Percentiles rank a stretch among this genome's conserved stretches.
Evolutionary conservation across 768 basidiomycete genomes (phyloP).

Genomic region (Rhodotorula toruloides): DNA sequence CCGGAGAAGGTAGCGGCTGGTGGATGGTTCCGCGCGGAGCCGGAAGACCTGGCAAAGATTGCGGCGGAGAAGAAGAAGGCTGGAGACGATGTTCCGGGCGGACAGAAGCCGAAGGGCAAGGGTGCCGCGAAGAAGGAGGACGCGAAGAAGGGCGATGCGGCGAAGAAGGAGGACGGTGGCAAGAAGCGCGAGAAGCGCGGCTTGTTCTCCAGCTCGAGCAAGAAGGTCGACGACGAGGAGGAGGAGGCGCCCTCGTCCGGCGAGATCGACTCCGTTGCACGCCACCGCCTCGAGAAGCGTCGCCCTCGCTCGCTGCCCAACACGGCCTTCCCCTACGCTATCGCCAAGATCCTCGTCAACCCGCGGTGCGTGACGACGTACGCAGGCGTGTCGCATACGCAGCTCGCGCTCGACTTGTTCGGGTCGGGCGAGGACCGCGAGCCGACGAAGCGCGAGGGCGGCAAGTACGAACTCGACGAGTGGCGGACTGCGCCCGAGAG

Average conservation of each 20-base stretch:
- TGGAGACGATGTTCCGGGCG: background rate
- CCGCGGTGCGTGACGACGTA: slow-evolving; percentile 97
- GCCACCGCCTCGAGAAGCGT: slow-evolving; percentile 44
- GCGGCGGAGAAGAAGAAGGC: slow-evolving; percentile 24
- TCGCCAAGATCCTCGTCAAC: slow-evolving; percentile 89
- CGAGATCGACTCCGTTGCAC: background rate
- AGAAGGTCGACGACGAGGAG: too few relatives aligned
- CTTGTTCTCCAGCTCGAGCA: background rate
- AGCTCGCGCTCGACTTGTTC: slow-evolving; percentile 89
- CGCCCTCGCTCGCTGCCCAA: slow-evolving; percentile 62
- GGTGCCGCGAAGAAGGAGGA: slow-evolving; percentile 51
- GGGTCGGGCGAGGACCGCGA: slow-evolving; percentile 67
- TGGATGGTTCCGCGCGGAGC: background rate
- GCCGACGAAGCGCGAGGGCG: slow-evolving; percentile 47
- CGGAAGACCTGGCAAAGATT: background rate
- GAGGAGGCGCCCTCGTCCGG: too few relatives aligned
- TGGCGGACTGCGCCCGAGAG: slow-evolving; percentile 96
- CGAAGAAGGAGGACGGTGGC: slow-evolving; percentile 40
- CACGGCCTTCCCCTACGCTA: slow-evolving; percentile 63
- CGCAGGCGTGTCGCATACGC: slow-evolving; percentile 92
- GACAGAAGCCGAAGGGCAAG: slow-evolving; percentile 55
- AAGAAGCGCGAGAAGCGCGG: slow-evolving; percentile 9
- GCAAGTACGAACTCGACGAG: slow-evolving; percentile 80
- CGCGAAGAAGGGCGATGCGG: slow-evolving; percentile 46
- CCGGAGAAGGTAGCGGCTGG: background rate